Conservation (phyloP, 1,139 yeast species). For the Kurtzmaniella quercitrusa region DNA sequence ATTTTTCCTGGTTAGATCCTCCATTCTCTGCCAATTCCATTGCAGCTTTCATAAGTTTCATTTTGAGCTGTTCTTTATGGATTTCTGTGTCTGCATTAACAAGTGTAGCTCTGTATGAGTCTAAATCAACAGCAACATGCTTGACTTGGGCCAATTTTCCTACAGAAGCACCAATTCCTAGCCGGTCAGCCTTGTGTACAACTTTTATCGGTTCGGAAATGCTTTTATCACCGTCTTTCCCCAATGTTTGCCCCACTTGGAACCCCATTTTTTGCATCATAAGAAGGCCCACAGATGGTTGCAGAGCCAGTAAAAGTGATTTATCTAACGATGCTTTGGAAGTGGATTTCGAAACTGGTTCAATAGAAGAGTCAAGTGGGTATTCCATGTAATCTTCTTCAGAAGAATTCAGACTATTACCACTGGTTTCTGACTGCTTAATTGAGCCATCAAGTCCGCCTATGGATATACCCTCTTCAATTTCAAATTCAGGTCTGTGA, state of each 20-base stretch:
- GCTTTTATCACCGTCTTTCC: constrained; percentile 14
- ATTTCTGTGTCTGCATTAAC: neutral
- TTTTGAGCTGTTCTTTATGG: neutral
- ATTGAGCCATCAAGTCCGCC: constrained; percentile 8
- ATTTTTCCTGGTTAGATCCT: constrained; percentile 6
- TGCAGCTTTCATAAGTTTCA: neutral
- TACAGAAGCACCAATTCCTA: neutral
- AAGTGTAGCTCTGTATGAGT: neutral
- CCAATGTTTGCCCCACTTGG: constrained; percentile 41
- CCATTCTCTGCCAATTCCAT: constrained; percentile 23
- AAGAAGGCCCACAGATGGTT: constrained; percentile 38
- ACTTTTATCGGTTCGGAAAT: constrained; percentile 10
- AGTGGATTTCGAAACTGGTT: constrained; percentile 1
- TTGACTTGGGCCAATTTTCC: constrained; percentile 2
- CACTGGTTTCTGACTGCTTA: neutral
- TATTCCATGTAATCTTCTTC: neutral
- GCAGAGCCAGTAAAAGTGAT: constrained; percentile 11
- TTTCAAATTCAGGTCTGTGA: neutral
- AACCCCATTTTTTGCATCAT: constrained; percentile 61
- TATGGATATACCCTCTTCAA: constrained; percentile 3
- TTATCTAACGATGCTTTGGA: constrained; percentile 5
- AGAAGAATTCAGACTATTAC: neutral
- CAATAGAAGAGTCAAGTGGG: neutral
- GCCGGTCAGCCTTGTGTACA: neutral
- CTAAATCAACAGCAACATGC: neutral